These are phyloP conservation scores for Chimonanthus salicifolius DNA, from an alignment of 164 flowering plant species.

Conservation along the genomic window DNA sequence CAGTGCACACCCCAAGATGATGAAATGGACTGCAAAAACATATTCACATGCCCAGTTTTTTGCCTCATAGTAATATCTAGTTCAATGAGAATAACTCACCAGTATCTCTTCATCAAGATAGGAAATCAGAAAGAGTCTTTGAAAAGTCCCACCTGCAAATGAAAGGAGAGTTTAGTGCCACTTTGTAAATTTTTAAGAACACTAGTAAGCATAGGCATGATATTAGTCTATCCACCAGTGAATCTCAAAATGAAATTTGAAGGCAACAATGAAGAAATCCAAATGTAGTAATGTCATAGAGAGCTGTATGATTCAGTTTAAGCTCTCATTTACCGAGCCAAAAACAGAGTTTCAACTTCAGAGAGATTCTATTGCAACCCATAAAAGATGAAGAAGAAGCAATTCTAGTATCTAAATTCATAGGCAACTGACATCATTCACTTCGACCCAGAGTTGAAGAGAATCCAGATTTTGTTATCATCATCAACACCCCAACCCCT, in stretches of 20 bases:
- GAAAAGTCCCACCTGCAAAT: slow-evolving; percentile 53
- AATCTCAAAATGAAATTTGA: too few relatives aligned
- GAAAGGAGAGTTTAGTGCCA: background rate
- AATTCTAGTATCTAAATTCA: background rate
- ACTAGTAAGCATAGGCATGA: too few relatives aligned
- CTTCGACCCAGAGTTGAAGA: background rate
- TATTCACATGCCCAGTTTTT: background rate
- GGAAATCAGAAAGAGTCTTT: slow-evolving; percentile 84
- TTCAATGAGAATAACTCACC: background rate
- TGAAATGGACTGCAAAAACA: background rate
- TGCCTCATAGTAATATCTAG: background rate
- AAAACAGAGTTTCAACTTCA: too few relatives aligned
- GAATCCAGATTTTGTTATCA: too few relatives aligned
- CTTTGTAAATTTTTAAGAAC: background rate
- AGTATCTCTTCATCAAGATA: slow-evolving; percentile 90
- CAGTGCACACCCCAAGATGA: background rate
- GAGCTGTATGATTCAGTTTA: too few relatives aligned
- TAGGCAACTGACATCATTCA: background rate
- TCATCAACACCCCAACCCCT: too few relatives aligned
- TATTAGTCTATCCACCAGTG: too few relatives aligned
- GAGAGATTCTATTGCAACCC: too few relatives aligned
- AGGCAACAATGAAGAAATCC: too few relatives aligned
- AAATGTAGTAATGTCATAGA: too few relatives aligned
- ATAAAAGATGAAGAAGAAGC: background rate
- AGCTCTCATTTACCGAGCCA: too few relatives aligned